Conservation (phyloP, 73 alveolate genomes). For the Blepharisma japonicum region DNA sequence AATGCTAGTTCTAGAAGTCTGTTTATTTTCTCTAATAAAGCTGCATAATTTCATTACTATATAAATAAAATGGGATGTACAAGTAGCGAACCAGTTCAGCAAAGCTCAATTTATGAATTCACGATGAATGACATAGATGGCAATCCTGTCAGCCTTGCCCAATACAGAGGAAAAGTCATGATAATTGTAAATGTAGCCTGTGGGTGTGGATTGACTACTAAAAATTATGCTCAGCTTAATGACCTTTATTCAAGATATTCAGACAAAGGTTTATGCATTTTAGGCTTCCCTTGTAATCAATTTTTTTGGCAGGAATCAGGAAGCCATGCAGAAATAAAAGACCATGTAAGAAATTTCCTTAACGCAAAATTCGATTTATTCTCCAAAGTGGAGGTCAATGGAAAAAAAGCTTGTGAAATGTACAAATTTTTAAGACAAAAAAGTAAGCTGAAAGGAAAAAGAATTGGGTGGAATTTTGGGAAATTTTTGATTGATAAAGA, state of each 20-base stretch:
- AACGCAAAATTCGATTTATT: conserved; percentile 56
- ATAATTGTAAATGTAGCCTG: conserved; percentile 56
- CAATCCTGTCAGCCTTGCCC: background rate
- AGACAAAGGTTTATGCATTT: conserved; percentile 65
- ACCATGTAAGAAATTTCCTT: conserved; percentile 28
- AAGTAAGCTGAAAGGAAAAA: conserved; percentile 42
- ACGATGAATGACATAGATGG: background rate
- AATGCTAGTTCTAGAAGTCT: no score
- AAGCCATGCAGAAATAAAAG: conserved; percentile 33
- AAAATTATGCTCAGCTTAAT: conserved; percentile 50
- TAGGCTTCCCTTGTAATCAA: conserved; percentile 74
- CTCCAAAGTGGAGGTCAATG: conserved; percentile 59
- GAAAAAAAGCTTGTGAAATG: conserved; percentile 48
- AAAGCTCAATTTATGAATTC: no score
- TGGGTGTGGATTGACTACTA: conserved; percentile 45
- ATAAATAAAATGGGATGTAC: no score
- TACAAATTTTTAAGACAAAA: conserved; percentile 45
- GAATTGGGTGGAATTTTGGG: conserved; percentile 67
- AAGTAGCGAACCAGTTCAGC: no score
- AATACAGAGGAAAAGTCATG: conserved; percentile 15
- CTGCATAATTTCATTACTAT: no score
- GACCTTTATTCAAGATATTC: conserved; percentile 47
- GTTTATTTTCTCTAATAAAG: no score
- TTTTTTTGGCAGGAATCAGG: conserved; percentile 69
- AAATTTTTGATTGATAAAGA: conserved; percentile 49